Conservation (phyloP, 2,329 filamentous ascomycete species). For the Akanthomyces muscarius region DNA sequence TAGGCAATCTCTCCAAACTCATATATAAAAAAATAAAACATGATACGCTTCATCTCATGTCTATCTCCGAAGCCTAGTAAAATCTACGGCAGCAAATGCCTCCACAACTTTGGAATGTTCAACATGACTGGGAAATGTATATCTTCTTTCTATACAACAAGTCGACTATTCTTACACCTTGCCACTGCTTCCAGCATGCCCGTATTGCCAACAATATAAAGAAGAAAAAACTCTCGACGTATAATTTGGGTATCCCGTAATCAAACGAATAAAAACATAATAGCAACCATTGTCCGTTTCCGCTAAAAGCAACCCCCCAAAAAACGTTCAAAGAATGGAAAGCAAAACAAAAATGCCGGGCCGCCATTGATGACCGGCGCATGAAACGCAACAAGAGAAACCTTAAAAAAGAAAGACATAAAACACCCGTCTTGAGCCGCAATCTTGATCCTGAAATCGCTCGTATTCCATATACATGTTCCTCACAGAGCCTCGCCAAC, state of each 20-base stretch:
- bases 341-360: constrained; percentile 1
- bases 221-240: constrained; percentile 2
- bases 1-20: background rate
- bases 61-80: background rate
- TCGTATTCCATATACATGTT: background rate
- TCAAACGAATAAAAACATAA: constrained; percentile 11
- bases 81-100: background rate
- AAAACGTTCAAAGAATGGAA: background rate
- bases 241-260: constrained; percentile 17
- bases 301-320: constrained; percentile 11
- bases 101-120: background rate
- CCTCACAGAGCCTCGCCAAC: constrained; percentile 25
- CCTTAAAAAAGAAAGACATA: background rate
- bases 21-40: background rate
- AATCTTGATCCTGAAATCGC: background rate
- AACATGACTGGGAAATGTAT: background rate
- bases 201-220: constrained; percentile 3
- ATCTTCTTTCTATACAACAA: constrained; percentile 2
- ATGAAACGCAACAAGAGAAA: constrained; percentile 2
- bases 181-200: background rate
- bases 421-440: background rate
- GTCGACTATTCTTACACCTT: constrained; percentile 6
- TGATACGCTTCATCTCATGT: background rate
- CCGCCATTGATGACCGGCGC: background rate
- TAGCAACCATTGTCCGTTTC: constrained; percentile 9